Evolutionary conservation across 768 basidiomycete species (phyloP).

Genomic region (Boletus sensibilis): DNA sequence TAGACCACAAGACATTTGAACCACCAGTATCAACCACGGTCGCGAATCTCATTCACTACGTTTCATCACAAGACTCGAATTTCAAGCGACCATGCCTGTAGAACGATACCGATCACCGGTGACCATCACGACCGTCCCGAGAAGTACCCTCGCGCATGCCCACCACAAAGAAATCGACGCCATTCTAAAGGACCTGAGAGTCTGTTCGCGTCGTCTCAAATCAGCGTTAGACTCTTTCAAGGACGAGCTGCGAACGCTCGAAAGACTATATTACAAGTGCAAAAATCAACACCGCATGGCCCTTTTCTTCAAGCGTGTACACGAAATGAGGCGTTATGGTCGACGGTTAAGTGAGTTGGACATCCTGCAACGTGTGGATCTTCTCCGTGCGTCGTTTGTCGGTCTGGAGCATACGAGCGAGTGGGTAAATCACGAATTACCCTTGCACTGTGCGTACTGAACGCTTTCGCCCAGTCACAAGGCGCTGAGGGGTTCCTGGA

Average conservation of each 20-base stretch:
- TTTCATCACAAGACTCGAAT: neutral
- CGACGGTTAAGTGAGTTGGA: constrained; percentile 19
- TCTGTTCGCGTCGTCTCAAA: constrained; percentile 51
- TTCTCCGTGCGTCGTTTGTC: constrained; percentile 29
- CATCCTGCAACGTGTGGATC: constrained; percentile 22
- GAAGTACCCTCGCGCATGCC: constrained; percentile 19
- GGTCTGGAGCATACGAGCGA: constrained; percentile 27
- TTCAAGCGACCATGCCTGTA: neutral
- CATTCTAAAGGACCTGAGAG: constrained; percentile 61
- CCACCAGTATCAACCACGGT: no score
- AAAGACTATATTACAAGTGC: constrained; percentile 72
- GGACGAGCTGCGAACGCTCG: constrained; percentile 49
- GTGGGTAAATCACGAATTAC: constrained; percentile 11
- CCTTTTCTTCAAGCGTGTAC: constrained; percentile 63
- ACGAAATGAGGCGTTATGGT: constrained; percentile 54
- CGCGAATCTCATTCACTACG: neutral
- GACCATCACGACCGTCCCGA: constrained; percentile 14
- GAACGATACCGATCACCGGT: constrained; percentile 6
- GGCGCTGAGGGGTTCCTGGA: constrained; percentile 62
- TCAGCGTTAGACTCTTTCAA: constrained; percentile 33
- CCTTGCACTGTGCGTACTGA: neutral
- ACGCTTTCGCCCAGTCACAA: constrained; percentile 42
- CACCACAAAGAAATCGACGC: constrained; percentile 46
- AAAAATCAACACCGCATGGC: constrained; percentile 60
- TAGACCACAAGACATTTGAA: neutral